These are phyloP conservation scores for Paraphaeosphaeria sporulosa DNA, from an alignment of 2,329 filamentous ascomycete genomes.

Conservation along the genomic window DNA sequence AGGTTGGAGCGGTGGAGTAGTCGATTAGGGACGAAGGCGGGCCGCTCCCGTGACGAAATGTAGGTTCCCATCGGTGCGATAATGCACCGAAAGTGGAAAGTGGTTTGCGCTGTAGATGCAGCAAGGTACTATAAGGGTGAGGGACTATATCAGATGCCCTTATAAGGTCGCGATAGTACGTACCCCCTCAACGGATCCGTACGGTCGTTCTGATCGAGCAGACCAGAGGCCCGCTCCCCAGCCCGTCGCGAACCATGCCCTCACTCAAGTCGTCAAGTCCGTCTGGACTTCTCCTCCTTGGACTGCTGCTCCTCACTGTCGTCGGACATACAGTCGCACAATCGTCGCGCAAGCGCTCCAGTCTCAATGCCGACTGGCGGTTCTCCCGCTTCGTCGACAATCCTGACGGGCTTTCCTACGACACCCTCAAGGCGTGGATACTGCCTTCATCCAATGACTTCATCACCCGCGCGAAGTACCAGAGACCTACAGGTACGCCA, in stretches of 20 bases:
- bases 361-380: conserved; percentile 50
- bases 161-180: conserved; percentile 9
- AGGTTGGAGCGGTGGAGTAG: neutral
- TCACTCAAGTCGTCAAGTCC: conserved; percentile 28
- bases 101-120: neutral
- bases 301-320: conserved; percentile 19
- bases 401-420: conserved; percentile 49
- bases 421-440: conserved; percentile 53
- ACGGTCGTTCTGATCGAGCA: neutral
- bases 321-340: conserved; percentile 18
- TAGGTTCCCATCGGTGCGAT: neutral
- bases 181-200: neutral
- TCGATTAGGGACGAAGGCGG: neutral
- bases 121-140: neutral
- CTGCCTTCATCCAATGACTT: conserved; percentile 54
- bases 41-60: neutral
- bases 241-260: neutral
- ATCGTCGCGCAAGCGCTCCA: conserved; percentile 37
- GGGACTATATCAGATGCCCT: neutral
- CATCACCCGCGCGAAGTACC: conserved; percentile 41
- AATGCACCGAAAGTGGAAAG: conserved; percentile 9
- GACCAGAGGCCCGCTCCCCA: neutral
- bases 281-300: conserved; percentile 18
- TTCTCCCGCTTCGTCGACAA: conserved; percentile 49
- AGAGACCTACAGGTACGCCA: conserved; percentile 39